A percentile compares a stretch with the other conserved stretches of the same genome.
Evolutionary conservation across 2,329 filamentous ascomycete species (phyloP).

Genomic region (Xylaria sp.): DNA sequence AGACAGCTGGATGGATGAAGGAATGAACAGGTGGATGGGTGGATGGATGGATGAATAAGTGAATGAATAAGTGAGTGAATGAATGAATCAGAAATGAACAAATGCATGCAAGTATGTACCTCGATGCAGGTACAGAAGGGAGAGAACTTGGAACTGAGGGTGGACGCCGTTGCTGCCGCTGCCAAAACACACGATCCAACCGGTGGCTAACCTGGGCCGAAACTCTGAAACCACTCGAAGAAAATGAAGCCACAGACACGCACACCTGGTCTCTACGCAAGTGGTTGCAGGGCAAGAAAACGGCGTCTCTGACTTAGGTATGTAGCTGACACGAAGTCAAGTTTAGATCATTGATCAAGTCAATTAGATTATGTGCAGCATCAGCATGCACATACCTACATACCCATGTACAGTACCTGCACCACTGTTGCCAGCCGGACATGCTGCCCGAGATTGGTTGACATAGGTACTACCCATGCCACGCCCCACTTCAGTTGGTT

Average conservation of each 20-base stretch:
- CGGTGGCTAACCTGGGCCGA: constrained; percentile 23
- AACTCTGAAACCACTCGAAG: constrained; percentile 25
- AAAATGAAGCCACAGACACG: constrained; percentile 34
- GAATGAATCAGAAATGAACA: constrained; percentile 6
- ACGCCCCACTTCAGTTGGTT: too few species aligned
- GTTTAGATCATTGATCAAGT: not conserved
- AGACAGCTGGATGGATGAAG: constrained; percentile 20
- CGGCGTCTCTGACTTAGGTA: not conserved
- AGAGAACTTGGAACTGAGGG: not conserved
- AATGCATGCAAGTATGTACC: constrained; percentile 14
- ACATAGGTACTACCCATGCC: not conserved
- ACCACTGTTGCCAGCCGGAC: constrained; percentile 1
- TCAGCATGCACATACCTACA: not conserved
- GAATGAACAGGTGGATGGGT: not conserved
- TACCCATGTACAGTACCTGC: not conserved
- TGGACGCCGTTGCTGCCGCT: constrained; percentile 13
- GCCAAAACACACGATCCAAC: constrained; percentile 13
- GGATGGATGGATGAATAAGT: too few species aligned
- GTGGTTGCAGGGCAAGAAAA: constrained; percentile 27
- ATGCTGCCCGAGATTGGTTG: constrained; percentile 6
- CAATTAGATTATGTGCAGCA: not conserved
- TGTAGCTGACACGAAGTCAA: not conserved
- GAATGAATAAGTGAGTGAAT: not conserved
- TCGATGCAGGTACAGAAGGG: constrained; percentile 17
- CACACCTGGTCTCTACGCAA: constrained; percentile 19